Evolutionary conservation across 192 early-diverging fungal genomes (phyloP).

Genomic region (Podila epigama): DNA sequence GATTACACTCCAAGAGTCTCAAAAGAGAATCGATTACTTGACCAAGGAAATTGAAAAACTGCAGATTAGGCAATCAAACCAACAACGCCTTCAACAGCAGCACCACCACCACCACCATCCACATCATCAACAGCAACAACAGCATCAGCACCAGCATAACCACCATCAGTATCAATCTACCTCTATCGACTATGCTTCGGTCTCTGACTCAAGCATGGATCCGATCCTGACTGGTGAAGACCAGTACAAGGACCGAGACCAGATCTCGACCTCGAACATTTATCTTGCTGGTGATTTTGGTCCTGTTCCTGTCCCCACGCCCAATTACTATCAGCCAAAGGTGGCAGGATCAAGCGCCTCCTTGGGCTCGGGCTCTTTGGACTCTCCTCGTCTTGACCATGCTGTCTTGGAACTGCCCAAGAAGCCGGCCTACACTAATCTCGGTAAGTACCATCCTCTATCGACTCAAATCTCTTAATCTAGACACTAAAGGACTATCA

Average conservation of each 20-base stretch:
- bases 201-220: constrained; percentile 39
- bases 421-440: constrained; percentile 43
- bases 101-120: constrained; percentile 42
- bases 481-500: background rate
- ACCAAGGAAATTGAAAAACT: constrained; percentile 70
- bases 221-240: constrained; percentile 45
- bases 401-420: constrained; percentile 34
- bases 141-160: constrained; percentile 14
- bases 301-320: constrained; percentile 23
- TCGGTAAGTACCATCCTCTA: constrained; percentile 17
- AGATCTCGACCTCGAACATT: constrained; percentile 28
- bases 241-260: constrained; percentile 43
- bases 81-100: constrained; percentile 39
- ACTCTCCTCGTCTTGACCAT: constrained; percentile 30
- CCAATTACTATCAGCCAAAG: constrained; percentile 9
- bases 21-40: constrained; percentile 74
- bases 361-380: constrained; percentile 23
- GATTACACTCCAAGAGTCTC: constrained; percentile 66
- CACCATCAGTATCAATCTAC: constrained; percentile 7
- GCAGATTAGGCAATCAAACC: constrained; percentile 62
- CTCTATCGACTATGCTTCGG: constrained; percentile 23
- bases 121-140: constrained; percentile 22
- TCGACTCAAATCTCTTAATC: background rate
- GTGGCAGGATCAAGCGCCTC: constrained; percentile 24
- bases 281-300: constrained; percentile 45